A percentile compares a stretch with the other conserved stretches of the same genome.
Evolutionary conservation across 768 basidiomycete genomes (phyloP).

Genomic region (Krasilnikovozyma curviuscula): DNA sequence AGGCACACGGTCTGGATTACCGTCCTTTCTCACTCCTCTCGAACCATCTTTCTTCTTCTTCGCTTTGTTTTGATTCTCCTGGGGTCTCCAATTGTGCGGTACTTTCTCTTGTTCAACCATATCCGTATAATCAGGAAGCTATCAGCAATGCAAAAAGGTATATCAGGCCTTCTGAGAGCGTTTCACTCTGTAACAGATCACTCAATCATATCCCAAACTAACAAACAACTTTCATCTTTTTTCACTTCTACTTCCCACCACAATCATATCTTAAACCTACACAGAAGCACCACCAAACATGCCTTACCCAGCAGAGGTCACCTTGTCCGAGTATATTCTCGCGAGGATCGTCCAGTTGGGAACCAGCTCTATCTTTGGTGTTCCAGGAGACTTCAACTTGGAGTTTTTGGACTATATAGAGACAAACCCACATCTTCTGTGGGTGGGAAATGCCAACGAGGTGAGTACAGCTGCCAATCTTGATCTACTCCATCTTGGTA

Average conservation of each 20-base stretch:
- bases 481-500: conserved; percentile 5
- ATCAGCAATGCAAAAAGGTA: too few relatives aligned
- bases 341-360: conserved; percentile 6
- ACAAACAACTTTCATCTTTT: not conserved
- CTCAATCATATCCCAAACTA: not conserved
- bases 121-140: too few relatives aligned
- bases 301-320: not conserved
- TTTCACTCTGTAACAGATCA: too few relatives aligned
- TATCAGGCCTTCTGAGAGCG: too few relatives aligned
- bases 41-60: too few relatives aligned
- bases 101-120: too few relatives aligned
- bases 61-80: too few relatives aligned
- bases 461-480: conserved; percentile 36
- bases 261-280: not conserved
- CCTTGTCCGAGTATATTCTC: conserved; percentile 5
- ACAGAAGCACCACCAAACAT: not conserved
- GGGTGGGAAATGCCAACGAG: conserved; percentile 52
- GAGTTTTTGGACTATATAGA: conserved; percentile 49
- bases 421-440: conserved; percentile 52
- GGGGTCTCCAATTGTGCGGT: too few relatives aligned
- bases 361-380: conserved; percentile 17
- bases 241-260: not conserved
- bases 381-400: conserved; percentile 76
- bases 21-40: too few relatives aligned
- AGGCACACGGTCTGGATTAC: too few relatives aligned